These are phyloP conservation scores for Pichia californica DNA, from an alignment of 805 yeast genomes.

Conservation along the genomic window DNA sequence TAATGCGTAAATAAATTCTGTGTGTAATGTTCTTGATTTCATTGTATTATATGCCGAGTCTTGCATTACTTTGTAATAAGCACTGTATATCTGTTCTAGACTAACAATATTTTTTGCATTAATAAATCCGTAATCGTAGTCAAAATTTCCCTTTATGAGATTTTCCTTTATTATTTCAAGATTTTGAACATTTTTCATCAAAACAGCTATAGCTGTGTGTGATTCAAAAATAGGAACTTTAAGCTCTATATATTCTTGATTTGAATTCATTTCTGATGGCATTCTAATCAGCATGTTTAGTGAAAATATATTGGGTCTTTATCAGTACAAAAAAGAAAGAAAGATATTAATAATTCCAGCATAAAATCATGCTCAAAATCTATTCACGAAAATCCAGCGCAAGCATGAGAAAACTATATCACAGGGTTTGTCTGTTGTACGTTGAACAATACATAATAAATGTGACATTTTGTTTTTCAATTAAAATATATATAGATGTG, in stretches of 20 bases:
- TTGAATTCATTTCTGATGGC: no score
- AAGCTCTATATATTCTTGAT: constrained; percentile 10
- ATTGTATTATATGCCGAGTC: constrained; percentile 42
- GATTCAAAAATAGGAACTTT: constrained; percentile 18
- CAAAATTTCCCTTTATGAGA: constrained; percentile 38
- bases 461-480: no score
- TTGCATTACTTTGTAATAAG: constrained; percentile 52
- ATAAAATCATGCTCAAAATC: no score
- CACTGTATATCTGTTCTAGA: constrained; percentile 53
- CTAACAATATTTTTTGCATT: constrained; percentile 54
- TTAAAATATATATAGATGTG: no score
- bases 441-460: no score
- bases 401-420: no score
- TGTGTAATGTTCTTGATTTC: constrained; percentile 61
- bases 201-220: constrained; percentile 20
- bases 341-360: no score
- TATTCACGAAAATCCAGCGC: no score
- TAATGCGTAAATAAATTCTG: constrained; percentile 64
- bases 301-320: no score
- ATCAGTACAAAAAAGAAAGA: no score
- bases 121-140: constrained; percentile 58
- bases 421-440: no score
- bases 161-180: constrained; percentile 38
- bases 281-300: no score
- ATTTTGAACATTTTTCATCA: constrained; percentile 42